phyloP scores from a whole-genome alignment of 1,284 basidiomycete genomes.

The Paramarasmius palmivorus region DNA sequence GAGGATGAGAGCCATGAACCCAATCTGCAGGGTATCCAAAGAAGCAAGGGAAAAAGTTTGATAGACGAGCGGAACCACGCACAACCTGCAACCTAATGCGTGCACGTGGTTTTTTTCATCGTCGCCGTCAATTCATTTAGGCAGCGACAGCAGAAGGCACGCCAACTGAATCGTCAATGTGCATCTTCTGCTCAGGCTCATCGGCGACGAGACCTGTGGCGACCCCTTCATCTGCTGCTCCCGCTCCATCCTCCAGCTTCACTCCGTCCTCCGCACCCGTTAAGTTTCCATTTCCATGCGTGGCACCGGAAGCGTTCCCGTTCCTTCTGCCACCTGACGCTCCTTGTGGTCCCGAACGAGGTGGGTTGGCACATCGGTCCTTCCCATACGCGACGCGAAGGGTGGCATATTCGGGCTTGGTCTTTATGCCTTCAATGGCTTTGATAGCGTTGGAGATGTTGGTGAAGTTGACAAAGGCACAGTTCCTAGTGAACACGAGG shows the following conservation, averaged over 20 bases:
- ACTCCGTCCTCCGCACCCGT: neutral
- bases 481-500: slow-evolving; percentile 58
- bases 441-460: slow-evolving; percentile 94
- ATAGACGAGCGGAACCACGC: too few relatives aligned
- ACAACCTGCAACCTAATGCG: too few relatives aligned
- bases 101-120: too few relatives aligned
- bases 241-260: neutral
- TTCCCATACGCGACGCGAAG: slow-evolving; percentile 91
- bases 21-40: slow-evolving; percentile 14
- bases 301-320: slow-evolving; percentile 30
- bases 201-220: neutral
- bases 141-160: neutral
- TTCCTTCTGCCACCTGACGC: slow-evolving; percentile 41
- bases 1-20: neutral
- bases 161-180: neutral
- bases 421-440: slow-evolving; percentile 91
- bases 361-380: slow-evolving; percentile 90
- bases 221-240: neutral
- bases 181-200: slow-evolving; percentile 1
- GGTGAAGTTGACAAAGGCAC: slow-evolving; percentile 91
- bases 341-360: slow-evolving; percentile 78
- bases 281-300: slow-evolving; percentile 31
- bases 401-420: slow-evolving; percentile 79
- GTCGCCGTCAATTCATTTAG: neutral
- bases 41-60: slow-evolving; percentile 9